These are phyloP conservation scores for Trypanosoma boissoni DNA, from an alignment of 208 protist genomes.

Conservation along the genomic window DNA sequence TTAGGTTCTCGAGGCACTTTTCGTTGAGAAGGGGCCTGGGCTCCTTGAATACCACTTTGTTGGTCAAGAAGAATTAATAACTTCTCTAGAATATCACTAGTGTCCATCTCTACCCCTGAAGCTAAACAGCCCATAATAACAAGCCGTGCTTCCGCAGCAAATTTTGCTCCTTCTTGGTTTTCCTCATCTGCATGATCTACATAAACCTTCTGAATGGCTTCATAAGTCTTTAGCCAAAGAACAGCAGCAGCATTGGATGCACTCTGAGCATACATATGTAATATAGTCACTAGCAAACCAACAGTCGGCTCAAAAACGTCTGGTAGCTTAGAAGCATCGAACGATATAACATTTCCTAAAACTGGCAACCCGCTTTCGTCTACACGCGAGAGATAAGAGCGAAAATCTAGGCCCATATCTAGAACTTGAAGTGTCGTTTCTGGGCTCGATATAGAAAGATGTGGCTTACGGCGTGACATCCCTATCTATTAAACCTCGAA, in stretches of 20 bases:
- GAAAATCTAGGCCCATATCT: conserved; percentile 87
- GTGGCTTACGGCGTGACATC: conserved; percentile 62
- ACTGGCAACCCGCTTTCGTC: conserved; percentile 70
- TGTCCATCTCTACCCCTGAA: conserved; percentile 26
- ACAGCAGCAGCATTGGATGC: conserved; percentile 24
- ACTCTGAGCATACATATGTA: conserved; percentile 69
- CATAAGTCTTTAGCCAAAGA: conserved; percentile 73
- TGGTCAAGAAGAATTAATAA: conserved; percentile 69
- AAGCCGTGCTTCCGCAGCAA: conserved; percentile 51
- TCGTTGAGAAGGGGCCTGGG: conserved; percentile 77
- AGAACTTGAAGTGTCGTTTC: conserved; percentile 64
- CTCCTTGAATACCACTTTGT: conserved; percentile 73
- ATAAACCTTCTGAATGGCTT: conserved; percentile 75
- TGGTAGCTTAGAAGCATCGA: conserved; percentile 57
- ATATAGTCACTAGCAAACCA: conserved; percentile 75
- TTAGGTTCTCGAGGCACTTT: conserved; percentile 81
- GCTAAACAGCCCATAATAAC: conserved; percentile 40
- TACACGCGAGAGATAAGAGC: conserved; percentile 72
- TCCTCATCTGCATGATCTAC: conserved; percentile 52
- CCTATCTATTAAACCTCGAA: conserved; percentile 4
- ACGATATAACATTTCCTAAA: conserved; percentile 81
- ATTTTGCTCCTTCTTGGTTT: conserved; percentile 39
- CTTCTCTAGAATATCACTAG: conserved; percentile 39
- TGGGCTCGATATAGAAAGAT: conserved; percentile 45
- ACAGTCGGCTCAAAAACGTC: conserved; percentile 85